Evolutionary conservation across 495 filamentous ascomycete genomes (phyloP).

Genomic region (Aspergillus steynii): DNA sequence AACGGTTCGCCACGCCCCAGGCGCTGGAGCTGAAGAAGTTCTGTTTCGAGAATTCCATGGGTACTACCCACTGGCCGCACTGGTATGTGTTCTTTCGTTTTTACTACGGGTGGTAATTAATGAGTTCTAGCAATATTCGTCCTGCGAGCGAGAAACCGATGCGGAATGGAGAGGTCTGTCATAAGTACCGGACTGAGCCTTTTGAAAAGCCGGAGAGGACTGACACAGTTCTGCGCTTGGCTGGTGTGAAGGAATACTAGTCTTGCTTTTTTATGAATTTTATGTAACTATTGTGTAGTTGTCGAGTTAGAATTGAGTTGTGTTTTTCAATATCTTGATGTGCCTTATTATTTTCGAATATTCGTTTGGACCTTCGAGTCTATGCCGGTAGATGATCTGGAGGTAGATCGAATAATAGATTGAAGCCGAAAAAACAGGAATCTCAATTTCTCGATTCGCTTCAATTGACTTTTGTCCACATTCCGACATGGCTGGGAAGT

Average conservation of each 20-base stretch:
- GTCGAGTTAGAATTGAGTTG: background rate
- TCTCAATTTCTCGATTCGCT: too few relatives aligned
- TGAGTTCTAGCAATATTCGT: constrained; percentile 27
- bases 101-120: background rate
- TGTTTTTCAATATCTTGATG: too few relatives aligned
- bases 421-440: too few relatives aligned
- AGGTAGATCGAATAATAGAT: too few relatives aligned
- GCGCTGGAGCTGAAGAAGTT: constrained; percentile 27
- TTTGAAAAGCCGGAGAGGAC: constrained; percentile 32
- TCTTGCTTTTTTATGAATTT: background rate
- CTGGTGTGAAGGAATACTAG: constrained; percentile 31
- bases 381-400: too few relatives aligned
- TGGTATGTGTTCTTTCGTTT: constrained; percentile 19
- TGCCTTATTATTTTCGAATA: too few relatives aligned
- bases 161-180: constrained; percentile 31
- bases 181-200: constrained; percentile 26
- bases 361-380: too few relatives aligned
- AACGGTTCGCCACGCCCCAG: constrained; percentile 23
- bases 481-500: too few relatives aligned
- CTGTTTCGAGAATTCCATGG: constrained; percentile 30
- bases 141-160: constrained; percentile 34
- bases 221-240: constrained; percentile 25
- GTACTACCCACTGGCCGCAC: constrained; percentile 37
- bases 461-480: too few relatives aligned
- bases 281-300: background rate